A percentile compares a stretch with the other conserved stretches of the same genome.
These are phyloP conservation scores for Aspergillus hortae DNA, from an alignment of 2,329 filamentous ascomycete species.

Conservation along the genomic window DNA sequence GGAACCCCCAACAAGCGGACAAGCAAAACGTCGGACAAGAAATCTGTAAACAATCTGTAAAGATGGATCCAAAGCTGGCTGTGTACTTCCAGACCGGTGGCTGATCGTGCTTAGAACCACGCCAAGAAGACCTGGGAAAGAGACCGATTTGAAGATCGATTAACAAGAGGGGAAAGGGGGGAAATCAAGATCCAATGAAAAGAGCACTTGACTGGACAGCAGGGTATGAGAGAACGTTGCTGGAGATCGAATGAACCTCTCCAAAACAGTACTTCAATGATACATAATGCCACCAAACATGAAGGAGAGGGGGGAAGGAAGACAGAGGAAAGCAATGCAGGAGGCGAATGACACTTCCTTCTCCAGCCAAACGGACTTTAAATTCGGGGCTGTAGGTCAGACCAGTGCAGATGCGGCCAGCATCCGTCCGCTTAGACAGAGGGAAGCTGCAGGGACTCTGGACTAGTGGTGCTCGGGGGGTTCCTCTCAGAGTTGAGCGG, in stretches of 20 bases:
- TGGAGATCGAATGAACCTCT: constrained; percentile 19
- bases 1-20: background rate
- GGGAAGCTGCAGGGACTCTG: constrained; percentile 33
- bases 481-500: constrained; percentile 6
- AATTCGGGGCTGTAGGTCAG: constrained; percentile 21
- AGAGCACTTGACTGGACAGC: constrained; percentile 8
- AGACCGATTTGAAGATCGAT: constrained; percentile 3
- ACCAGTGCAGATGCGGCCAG: constrained; percentile 14
- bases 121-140: constrained; percentile 3
- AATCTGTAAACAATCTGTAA: too few relatives aligned
- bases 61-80: background rate
- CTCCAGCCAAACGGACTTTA: constrained; percentile 22
- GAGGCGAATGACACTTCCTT: background rate
- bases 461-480: constrained; percentile 12
- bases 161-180: constrained; percentile 5
- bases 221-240: constrained; percentile 11
- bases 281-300: constrained; percentile 20
- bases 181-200: constrained; percentile 13
- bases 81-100: background rate
- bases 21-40: too few relatives aligned
- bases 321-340: constrained; percentile 13
- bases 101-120: constrained; percentile 9
- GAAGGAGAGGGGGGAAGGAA: constrained; percentile 1
- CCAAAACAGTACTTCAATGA: constrained; percentile 19
- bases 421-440: constrained; percentile 17